A percentile compares a stretch with the other conserved stretches of the same genome.
These are phyloP conservation scores for Skeletonema menzelii DNA, from an alignment of 108 stramenopile genomes.

Conservation along the genomic window DNA sequence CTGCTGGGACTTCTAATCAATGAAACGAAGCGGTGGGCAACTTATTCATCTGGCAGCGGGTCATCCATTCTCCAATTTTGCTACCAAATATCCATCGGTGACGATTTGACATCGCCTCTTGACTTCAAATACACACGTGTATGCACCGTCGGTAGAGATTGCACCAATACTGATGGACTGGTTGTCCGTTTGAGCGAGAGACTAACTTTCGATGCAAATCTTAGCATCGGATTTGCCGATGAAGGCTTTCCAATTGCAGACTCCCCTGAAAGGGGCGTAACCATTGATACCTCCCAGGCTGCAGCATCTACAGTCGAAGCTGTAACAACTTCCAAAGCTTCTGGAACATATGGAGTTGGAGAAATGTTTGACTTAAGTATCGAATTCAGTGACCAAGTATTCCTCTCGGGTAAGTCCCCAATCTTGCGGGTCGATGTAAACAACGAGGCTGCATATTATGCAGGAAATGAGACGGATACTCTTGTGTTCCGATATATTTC, in stretches of 20 bases:
- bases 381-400: constrained; percentile 26
- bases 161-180: constrained; percentile 15
- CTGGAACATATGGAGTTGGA: constrained; percentile 22
- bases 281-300: constrained; percentile 21
- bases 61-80: constrained; percentile 12
- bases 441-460: constrained; percentile 14
- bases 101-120: constrained; percentile 7
- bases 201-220: constrained; percentile 13
- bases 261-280: constrained; percentile 17
- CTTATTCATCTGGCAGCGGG: constrained; percentile 26
- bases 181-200: constrained; percentile 17
- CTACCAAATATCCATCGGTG: constrained; percentile 21
- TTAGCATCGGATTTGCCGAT: constrained; percentile 23
- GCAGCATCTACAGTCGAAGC: constrained; percentile 17
- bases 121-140: constrained; percentile 27
- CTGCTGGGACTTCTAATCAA: constrained; percentile 21
- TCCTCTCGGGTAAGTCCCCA: constrained; percentile 14
- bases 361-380: constrained; percentile 21
- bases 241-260: constrained; percentile 17
- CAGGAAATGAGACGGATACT: constrained; percentile 18
- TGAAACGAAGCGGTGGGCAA: constrained; percentile 23
- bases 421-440: constrained; percentile 15
- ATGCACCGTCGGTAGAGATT: constrained; percentile 10
- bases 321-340: constrained; percentile 1
- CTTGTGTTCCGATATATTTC: constrained; percentile 25